A percentile compares a stretch with the other conserved stretches of the same genome.
These are phyloP conservation scores for Syncephalis fuscata DNA, from an alignment of 371 early-diverging fungal genomes.

Conservation along the genomic window DNA sequence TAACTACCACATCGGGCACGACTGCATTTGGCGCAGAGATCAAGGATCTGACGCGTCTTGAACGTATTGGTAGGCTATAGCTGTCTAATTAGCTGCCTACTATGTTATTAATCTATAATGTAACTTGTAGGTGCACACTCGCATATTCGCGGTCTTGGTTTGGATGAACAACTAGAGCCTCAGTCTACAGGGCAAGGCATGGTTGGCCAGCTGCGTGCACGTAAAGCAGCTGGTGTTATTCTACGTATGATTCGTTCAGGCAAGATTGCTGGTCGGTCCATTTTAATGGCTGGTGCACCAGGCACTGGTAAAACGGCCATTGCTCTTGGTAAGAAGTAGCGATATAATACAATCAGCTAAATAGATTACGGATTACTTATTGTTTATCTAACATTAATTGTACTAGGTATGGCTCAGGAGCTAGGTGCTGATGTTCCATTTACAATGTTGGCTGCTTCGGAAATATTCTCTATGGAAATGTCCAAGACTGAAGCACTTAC, in stretches of 20 bases:
- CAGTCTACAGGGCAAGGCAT: conserved; percentile 82
- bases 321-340: conserved; percentile 56
- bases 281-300: conserved; percentile 95
- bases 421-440: conserved; percentile 92
- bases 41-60: conserved; percentile 40
- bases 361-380: neutral
- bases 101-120: neutral
- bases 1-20: neutral
- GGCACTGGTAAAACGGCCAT: conserved; percentile 95
- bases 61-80: conserved; percentile 35
- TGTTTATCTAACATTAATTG: neutral
- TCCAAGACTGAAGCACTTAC: conserved; percentile 96
- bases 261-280: conserved; percentile 93
- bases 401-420: conserved; percentile 67
- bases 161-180: conserved; percentile 84
- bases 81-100: neutral
- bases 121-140: conserved; percentile 78
- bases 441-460: conserved; percentile 90
- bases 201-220: conserved; percentile 92
- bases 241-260: conserved; percentile 88
- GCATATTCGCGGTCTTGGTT: conserved; percentile 82
- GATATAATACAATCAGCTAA: neutral
- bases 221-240: conserved; percentile 91
- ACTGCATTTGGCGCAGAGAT: conserved; percentile 18
- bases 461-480: conserved; percentile 96